phyloP scores from a whole-genome alignment of 768 basidiomycete genomes.

The Tephrocybe sp. region DNA sequence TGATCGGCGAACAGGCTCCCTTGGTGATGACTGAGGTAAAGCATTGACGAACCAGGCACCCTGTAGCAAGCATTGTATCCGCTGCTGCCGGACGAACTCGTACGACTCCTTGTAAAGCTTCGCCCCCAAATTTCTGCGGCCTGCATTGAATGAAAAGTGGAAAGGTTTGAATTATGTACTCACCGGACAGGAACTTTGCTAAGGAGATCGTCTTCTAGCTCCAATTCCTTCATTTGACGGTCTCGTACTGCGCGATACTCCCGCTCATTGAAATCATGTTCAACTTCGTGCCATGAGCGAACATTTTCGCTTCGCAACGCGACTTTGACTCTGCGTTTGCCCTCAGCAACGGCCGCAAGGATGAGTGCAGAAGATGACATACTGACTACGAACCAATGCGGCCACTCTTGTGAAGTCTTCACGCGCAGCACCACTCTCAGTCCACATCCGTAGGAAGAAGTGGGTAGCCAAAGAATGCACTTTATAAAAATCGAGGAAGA shows the following conservation, averaged over 20 bases:
- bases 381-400: conserved; percentile 84
- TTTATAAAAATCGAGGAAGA: conserved; percentile 82
- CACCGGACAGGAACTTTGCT: conserved; percentile 86
- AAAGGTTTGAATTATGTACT: conserved; percentile 25
- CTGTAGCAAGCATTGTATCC: conserved; percentile 83
- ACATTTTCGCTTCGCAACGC: conserved; percentile 74
- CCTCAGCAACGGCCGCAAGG: neutral
- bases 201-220: conserved; percentile 83
- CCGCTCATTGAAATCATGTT: conserved; percentile 75
- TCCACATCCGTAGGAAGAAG: conserved; percentile 94
- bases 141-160: neutral
- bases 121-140: conserved; percentile 70
- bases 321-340: conserved; percentile 59
- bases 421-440: conserved; percentile 75
- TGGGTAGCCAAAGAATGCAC: conserved; percentile 79
- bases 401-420: conserved; percentile 80
- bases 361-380: conserved; percentile 20
- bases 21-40: conserved; percentile 50
- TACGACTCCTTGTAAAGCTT: conserved; percentile 89
- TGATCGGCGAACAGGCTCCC: conserved; percentile 56
- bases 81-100: conserved; percentile 86
- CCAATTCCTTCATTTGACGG: conserved; percentile 88
- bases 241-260: conserved; percentile 87
- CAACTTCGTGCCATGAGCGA: conserved; percentile 82
- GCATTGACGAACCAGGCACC: conserved; percentile 94